phyloP scores from a whole-genome alignment of 2,329 filamentous ascomycete genomes.

The Pseudocercospora musae region DNA sequence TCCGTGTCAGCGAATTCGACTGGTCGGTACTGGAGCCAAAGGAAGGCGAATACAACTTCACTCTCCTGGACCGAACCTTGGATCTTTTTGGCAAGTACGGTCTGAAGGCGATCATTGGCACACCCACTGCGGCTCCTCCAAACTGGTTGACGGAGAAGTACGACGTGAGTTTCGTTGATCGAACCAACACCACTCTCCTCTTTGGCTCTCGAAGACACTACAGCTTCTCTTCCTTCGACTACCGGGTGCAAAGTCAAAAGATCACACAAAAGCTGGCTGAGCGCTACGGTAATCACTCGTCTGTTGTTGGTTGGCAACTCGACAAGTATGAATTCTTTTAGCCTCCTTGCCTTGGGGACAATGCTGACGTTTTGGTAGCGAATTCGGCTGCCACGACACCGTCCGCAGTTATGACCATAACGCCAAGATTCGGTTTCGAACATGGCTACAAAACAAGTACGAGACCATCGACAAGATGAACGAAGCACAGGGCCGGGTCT shows the following conservation, averaged over 20 bases:
- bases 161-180: constrained; percentile 24
- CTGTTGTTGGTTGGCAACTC: constrained; percentile 24
- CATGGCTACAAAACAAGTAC: constrained; percentile 27
- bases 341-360: not conserved
- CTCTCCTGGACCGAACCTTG: constrained; percentile 22
- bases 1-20: constrained; percentile 27
- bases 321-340: constrained; percentile 16
- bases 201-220: constrained; percentile 26
- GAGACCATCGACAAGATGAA: constrained; percentile 27
- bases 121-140: constrained; percentile 25
- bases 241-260: constrained; percentile 23
- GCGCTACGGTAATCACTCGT: constrained; percentile 24
- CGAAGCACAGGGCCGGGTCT: constrained; percentile 25
- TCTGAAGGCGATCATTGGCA: constrained; percentile 25
- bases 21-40: constrained; percentile 24
- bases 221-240: constrained; percentile 27
- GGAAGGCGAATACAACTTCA: constrained; percentile 28
- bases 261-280: constrained; percentile 26
- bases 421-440: constrained; percentile 24
- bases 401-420: constrained; percentile 26
- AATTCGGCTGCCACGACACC: constrained; percentile 29
- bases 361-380: not conserved
- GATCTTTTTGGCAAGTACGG: constrained; percentile 23
- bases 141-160: constrained; percentile 29
- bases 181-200: constrained; percentile 22